Evolutionary conservation across 1,284 basidiomycete genomes (phyloP).

Genomic region (Mycena sp.): DNA sequence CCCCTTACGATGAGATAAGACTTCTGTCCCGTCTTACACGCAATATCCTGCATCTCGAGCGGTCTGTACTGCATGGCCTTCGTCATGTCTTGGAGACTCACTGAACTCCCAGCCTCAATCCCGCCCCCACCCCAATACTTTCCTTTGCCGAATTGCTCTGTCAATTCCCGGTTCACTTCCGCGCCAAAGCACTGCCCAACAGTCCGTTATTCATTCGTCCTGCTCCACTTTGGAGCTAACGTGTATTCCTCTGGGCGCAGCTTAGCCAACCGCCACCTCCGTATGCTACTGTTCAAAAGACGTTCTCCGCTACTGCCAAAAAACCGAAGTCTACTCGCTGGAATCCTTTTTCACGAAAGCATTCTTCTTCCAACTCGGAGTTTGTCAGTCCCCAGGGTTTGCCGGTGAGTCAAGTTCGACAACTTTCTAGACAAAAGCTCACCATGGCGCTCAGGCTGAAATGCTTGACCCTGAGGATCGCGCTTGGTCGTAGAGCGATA

Average conservation of each 20-base stretch:
- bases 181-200: background rate
- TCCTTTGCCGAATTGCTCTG: background rate
- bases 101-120: background rate
- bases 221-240: background rate
- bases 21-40: too few species aligned
- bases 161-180: background rate
- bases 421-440: background rate
- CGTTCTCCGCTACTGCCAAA: background rate
- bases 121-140: constrained; percentile 13
- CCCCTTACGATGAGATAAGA: too few species aligned
- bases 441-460: constrained; percentile 36
- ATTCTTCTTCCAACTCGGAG: background rate
- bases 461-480: constrained; percentile 52
- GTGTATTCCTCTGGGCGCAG: background rate
- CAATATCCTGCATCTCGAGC: too few species aligned
- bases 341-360: constrained; percentile 19
- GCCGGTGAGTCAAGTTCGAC: constrained; percentile 18
- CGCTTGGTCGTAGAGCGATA: constrained; percentile 39
- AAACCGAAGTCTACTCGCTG: background rate
- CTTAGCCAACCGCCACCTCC: constrained; percentile 15
- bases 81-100: too few species aligned
- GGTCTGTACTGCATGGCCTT: too few species aligned
- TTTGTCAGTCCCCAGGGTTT: constrained; percentile 15
- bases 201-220: background rate
- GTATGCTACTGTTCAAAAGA: background rate